Conservation (phyloP, 2,329 filamentous ascomycete species). For the Epichloe sibirici region DNA sequence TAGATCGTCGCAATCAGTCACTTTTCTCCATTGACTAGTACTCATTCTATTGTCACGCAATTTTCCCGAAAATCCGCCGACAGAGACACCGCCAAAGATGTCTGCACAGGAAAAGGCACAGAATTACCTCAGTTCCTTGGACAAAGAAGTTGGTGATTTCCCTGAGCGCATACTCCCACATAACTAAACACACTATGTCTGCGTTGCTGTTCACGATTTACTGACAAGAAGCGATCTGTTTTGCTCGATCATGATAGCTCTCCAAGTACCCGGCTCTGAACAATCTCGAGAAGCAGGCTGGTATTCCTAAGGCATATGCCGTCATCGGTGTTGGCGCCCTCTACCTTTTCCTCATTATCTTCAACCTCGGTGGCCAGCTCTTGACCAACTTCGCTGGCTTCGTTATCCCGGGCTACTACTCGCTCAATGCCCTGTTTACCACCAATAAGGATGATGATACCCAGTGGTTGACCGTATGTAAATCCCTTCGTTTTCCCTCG, state of each 20-base stretch:
- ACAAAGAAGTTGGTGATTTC: conserved; percentile 59
- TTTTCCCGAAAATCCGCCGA: conserved; percentile 8
- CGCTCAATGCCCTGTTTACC: conserved; percentile 64
- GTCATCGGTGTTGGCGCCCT: conserved; percentile 63
- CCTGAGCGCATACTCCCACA: not conserved
- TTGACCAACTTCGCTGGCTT: conserved; percentile 81
- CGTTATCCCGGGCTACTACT: conserved; percentile 74
- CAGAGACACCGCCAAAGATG: conserved; percentile 37
- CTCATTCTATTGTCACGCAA: conserved; percentile 1
- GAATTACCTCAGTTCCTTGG: conserved; percentile 65
- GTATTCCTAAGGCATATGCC: conserved; percentile 74
- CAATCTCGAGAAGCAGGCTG: conserved; percentile 77
- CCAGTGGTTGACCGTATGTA: conserved; percentile 61
- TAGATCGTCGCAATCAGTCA: not conserved
- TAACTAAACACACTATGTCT: not conserved
- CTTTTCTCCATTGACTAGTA: conserved; percentile 7
- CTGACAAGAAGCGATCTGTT: conserved; percentile 9
- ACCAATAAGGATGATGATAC: conserved; percentile 63
- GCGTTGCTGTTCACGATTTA: conserved; percentile 12
- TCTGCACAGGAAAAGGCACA: conserved; percentile 64
- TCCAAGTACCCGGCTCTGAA: conserved; percentile 74
- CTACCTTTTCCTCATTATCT: conserved; percentile 86
- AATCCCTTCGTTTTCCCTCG: not conserved
- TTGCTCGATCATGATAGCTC: conserved; percentile 38
- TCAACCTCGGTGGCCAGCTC: conserved; percentile 83